Percentiles rank a stretch among this genome's conserved stretches.
phyloP scores from a whole-genome alignment of 1,284 basidiomycete genomes.

The Cutaneotrichosporon cutaneum region DNA sequence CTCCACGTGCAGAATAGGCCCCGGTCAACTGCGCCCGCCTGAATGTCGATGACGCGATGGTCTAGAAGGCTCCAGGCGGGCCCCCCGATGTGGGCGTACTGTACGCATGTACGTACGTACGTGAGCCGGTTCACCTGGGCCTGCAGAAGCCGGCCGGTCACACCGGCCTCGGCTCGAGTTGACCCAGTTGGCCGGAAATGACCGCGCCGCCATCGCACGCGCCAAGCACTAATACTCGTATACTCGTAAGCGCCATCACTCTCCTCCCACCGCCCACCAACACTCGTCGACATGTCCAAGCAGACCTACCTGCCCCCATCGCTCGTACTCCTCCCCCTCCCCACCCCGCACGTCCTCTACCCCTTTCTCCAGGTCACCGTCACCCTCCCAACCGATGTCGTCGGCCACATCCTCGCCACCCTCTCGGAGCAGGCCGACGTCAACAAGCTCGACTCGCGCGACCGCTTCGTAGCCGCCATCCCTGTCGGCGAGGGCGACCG shows the following conservation, averaged over 20 bases:
- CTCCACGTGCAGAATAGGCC: background rate
- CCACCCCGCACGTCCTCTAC: constrained; percentile 43
- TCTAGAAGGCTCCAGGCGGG: constrained; percentile 8
- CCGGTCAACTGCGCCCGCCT: no score
- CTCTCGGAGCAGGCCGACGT: constrained; percentile 33
- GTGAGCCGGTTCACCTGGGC: constrained; percentile 10
- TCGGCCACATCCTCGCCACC: constrained; percentile 37
- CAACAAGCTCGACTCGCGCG: constrained; percentile 26
- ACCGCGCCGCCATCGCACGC: background rate
- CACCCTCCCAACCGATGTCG: constrained; percentile 32
- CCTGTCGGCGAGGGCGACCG: constrained; percentile 46
- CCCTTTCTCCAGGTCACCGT: constrained; percentile 38
- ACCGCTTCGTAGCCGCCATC: constrained; percentile 37
- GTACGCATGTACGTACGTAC: no score
- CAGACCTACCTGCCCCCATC: constrained; percentile 40
- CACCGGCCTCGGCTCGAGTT: background rate
- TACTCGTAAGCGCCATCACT: background rate
- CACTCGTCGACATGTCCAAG: constrained; percentile 16
- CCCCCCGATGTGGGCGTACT: constrained; percentile 4
- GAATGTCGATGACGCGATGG: no score
- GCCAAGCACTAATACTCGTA: background rate
- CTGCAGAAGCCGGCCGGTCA: no score
- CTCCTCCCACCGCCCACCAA: background rate
- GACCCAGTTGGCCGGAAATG: background rate
- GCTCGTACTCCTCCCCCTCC: constrained; percentile 42